These are phyloP conservation scores for Piper betle DNA, from an alignment of 164 flowering plant genomes.

Conservation along the genomic window DNA sequence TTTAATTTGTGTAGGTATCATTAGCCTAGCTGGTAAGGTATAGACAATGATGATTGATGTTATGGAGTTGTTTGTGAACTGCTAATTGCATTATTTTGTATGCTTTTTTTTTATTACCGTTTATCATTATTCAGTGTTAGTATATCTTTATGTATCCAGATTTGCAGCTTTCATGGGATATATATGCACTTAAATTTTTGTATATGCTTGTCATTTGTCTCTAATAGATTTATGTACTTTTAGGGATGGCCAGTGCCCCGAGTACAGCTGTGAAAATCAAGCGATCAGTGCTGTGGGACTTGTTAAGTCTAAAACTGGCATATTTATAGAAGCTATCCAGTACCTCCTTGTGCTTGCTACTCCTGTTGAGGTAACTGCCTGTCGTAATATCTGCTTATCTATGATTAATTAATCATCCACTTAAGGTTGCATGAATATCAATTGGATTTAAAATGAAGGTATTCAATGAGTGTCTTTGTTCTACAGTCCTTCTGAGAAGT, in stretches of 20 bases:
- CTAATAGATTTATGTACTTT: background rate
- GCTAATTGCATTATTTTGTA: background rate
- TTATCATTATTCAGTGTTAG: background rate
- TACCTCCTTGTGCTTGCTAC: slow-evolving; percentile 82
- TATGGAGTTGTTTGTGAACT: background rate
- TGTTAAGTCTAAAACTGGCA: slow-evolving; percentile 67
- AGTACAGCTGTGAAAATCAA: slow-evolving; percentile 87
- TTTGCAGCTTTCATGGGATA: background rate
- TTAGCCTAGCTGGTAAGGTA: background rate
- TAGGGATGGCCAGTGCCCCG: slow-evolving; percentile 97
- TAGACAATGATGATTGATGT: background rate
- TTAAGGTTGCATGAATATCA: background rate
- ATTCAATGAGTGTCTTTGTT: background rate
- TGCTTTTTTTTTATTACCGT: background rate
- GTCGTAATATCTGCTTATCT: slow-evolving; percentile 1
- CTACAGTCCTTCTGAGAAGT: no score
- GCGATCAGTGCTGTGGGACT: slow-evolving; percentile 97
- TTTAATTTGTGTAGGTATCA: background rate
- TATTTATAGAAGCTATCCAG: slow-evolving; percentile 91
- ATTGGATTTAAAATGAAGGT: background rate
- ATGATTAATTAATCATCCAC: background rate
- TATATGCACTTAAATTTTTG: background rate
- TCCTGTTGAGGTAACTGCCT: slow-evolving; percentile 64
- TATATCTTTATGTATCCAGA: background rate
- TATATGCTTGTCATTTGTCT: slow-evolving; percentile 3